Conservation (phyloP, 768 basidiomycete species). For the Cystofilobasidium bisporidii region DNA sequence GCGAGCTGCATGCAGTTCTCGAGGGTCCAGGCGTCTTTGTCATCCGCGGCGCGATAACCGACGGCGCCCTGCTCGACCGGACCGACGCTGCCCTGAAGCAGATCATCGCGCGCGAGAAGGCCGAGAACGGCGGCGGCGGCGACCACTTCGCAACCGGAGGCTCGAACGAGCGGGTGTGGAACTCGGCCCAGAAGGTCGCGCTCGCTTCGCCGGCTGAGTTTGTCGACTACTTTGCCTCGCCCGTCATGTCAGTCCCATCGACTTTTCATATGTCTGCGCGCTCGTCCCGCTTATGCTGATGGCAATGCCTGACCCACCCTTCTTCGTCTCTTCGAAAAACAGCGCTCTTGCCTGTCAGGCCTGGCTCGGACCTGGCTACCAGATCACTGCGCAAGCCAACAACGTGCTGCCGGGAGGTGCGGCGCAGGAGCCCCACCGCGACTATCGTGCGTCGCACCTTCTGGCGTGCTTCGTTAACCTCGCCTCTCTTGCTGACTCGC, state of each 20-base stretch:
- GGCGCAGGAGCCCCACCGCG: conserved; percentile 26
- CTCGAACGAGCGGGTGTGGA: conserved; percentile 11
- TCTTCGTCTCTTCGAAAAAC: no score
- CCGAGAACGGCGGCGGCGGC: not conserved
- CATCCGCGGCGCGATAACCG: conserved; percentile 6
- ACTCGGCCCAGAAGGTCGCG: conserved; percentile 24
- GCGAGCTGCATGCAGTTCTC: no score
- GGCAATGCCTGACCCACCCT: no score
- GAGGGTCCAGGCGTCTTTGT: conserved; percentile 28
- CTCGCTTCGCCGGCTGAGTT: conserved; percentile 10
- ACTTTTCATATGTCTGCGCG: not conserved
- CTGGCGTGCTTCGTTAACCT: no score
- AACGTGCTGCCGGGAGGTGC: conserved; percentile 1
- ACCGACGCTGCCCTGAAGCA: not conserved
- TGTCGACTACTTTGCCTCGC: conserved; percentile 24
- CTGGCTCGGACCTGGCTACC: conserved; percentile 30
- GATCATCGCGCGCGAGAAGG: no score
- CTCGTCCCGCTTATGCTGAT: no score
- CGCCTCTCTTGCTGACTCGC: no score
- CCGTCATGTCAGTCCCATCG: conserved; percentile 16
- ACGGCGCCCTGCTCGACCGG: conserved; percentile 10
- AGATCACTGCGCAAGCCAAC: conserved; percentile 26
- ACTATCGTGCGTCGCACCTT: conserved; percentile 26
- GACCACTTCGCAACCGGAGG: conserved; percentile 24
- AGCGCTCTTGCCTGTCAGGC: conserved; percentile 22